Base-by-base conservation (phyloP, 2,329 filamentous ascomycete genomes). In the Plenodomus lindquistii region DNA sequence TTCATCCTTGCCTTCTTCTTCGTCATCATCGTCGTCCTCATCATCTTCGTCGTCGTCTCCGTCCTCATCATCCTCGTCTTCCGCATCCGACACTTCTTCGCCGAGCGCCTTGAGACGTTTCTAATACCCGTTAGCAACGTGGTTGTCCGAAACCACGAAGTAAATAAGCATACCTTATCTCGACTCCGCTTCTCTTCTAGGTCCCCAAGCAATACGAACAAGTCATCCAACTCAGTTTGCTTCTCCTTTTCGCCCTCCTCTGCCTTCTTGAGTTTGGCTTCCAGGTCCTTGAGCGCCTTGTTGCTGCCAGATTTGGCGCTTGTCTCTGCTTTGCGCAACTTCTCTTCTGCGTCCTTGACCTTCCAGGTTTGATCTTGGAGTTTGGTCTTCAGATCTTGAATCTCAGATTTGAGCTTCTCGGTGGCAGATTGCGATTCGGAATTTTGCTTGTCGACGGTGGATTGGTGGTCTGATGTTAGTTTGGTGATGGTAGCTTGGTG, bases 191-290 rank as follows among this genome's bases (percentile, higher is more conserved):
- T 77, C 48, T 76, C 72, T 62, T 79, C 74, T 19, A 80, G 65
- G 48, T 79, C 77, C 3, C 74, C 72, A 22, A 78, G 71, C 3
- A 77, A 64, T 41, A 79, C 75, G 48, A 81, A 74, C 52, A 79
- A 58, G 51, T 77, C 76, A 49, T 79, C 77, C 29, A 81, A 48
- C 56, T 79, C 76, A 42, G 72, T 69, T 55, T 77, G 67, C 44
- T 77, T 76, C 53, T 72, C 71, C 52, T 73, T 71, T 42, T 69
- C 65, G 3, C 55, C 62, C 29, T 68, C 63, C 21, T 72, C 65
- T 1, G 65, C 60, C 41, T 65, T 68, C 2, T 54, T 71, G 50
- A 76, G 61, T 57, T 78, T 79, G 19, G 80, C 70, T 43, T 79
- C 75, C 17, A 74, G 71, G 17, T 80, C 77, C 36, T 75, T 76